These are phyloP conservation scores for Ceratocystis ficicola DNA, from an alignment of 2,329 filamentous ascomycete genomes.

Conservation along the genomic window DNA sequence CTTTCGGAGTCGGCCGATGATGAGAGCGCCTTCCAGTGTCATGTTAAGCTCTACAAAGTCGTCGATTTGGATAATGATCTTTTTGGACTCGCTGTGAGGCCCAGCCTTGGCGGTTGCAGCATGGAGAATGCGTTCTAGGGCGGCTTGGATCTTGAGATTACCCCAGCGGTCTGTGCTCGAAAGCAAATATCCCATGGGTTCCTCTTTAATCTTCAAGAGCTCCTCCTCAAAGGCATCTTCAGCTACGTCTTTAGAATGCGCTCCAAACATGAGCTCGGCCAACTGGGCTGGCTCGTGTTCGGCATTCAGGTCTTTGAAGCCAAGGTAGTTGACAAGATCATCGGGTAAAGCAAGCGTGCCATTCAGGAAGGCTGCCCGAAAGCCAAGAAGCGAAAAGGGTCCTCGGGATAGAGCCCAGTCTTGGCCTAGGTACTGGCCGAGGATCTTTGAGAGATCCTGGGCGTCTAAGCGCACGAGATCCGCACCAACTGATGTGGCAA, in stretches of 20 bases:
- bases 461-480: constrained; percentile 58
- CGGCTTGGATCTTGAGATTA: constrained; percentile 47
- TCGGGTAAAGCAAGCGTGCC: constrained; percentile 35
- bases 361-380: constrained; percentile 43
- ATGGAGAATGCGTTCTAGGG: constrained; percentile 45
- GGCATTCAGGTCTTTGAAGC: constrained; percentile 25
- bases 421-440: constrained; percentile 58
- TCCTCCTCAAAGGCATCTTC: constrained; percentile 34
- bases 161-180: constrained; percentile 43
- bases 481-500: constrained; percentile 49
- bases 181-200: constrained; percentile 26
- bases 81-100: constrained; percentile 29
- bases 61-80: constrained; percentile 63
- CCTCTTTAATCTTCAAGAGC: constrained; percentile 34
- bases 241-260: constrained; percentile 14
- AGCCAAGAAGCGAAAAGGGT: constrained; percentile 43
- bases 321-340: constrained; percentile 26
- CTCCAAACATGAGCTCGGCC: constrained; percentile 19
- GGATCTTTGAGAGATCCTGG: constrained; percentile 55
- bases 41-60: constrained; percentile 69
- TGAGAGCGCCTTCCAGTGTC: constrained; percentile 53
- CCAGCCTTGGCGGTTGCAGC: constrained; percentile 33
- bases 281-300: constrained; percentile 27
- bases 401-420: constrained; percentile 39
- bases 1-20: constrained; percentile 58